phyloP scores from a whole-genome alignment of 2,329 filamentous ascomycete species.

The Alternaria novae-zelandiae region DNA sequence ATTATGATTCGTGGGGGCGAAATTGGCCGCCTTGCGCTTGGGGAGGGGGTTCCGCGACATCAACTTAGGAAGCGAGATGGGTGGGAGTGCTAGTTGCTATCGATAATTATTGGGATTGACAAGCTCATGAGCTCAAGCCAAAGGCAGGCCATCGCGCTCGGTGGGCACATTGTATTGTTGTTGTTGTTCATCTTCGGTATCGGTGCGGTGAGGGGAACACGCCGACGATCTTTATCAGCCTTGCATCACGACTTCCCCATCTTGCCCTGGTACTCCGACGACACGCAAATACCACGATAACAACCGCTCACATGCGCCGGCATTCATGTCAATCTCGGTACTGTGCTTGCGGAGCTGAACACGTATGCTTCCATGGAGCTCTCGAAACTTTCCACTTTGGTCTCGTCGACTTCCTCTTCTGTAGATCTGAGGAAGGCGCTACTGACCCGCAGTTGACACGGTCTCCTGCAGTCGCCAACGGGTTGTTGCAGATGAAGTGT shows the following conservation, averaged over 20 bases:
- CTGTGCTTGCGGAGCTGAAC: background rate
- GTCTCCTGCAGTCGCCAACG: background rate
- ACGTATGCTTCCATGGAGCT: background rate
- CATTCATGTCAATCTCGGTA: background rate
- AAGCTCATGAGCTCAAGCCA: background rate
- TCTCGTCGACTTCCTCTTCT: background rate
- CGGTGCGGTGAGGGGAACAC: background rate
- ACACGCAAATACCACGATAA: background rate
- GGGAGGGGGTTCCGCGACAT: background rate
- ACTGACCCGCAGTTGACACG: background rate
- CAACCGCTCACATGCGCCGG: background rate
- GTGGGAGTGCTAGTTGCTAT: background rate
- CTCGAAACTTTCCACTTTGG: background rate
- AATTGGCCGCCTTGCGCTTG: background rate
- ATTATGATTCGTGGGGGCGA: constrained; percentile 1
- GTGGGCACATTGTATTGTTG: background rate
- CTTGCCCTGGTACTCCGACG: background rate
- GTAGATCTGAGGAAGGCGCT: background rate
- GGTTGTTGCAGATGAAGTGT: background rate
- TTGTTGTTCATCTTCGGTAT: background rate
- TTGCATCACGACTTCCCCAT: background rate
- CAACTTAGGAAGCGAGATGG: background rate
- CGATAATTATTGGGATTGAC: background rate
- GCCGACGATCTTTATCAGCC: background rate
- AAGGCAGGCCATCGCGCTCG: background rate